Conservation (phyloP, 306 rosid species). For the Cicer arietinum region DNA sequence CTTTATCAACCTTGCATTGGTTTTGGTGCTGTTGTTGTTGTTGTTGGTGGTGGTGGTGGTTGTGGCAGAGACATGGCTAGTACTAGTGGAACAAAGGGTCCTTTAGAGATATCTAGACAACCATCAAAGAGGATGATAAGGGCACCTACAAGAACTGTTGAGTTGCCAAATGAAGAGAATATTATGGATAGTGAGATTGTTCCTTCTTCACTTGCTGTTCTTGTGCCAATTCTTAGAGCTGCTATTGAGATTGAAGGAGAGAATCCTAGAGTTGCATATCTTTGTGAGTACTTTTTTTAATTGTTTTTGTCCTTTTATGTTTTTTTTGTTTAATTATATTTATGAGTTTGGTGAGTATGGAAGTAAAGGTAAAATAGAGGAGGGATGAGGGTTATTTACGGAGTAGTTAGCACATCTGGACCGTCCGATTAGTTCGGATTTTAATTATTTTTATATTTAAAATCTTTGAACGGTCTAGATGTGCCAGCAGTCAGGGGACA, state of each 20-base stretch:
- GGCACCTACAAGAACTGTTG: conserved; percentile 57
- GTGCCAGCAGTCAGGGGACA: too few species aligned
- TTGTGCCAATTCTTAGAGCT: conserved; percentile 86
- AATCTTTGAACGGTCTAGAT: too few species aligned
- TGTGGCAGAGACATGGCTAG: conserved; percentile 69
- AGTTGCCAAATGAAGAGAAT: conserved; percentile 59
- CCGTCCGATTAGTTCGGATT: too few species aligned
- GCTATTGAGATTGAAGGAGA: conserved; percentile 79
- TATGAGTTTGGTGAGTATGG: neutral
- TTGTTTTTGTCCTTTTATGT: neutral
- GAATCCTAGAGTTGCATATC: conserved; percentile 87
- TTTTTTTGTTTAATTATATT: neutral
- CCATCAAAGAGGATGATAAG: conserved; percentile 59
- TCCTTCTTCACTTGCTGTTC: conserved; percentile 70
- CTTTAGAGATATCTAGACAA: conserved; percentile 49
- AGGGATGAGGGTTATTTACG: too few species aligned
- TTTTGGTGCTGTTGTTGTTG: neutral
- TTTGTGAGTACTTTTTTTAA: conserved; percentile 60
- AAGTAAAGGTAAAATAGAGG: conserved; percentile 5
- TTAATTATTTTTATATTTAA: too few species aligned
- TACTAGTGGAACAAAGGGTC: conserved; percentile 77
- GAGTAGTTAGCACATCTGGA: too few species aligned
- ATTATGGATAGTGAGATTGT: conserved; percentile 68
- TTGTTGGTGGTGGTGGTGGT: conserved; percentile 24
- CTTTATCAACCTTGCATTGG: conserved; percentile 27